Base-by-base conservation (phyloP, 768 basidiomycete species). In the Pholiota microspora region DNA sequence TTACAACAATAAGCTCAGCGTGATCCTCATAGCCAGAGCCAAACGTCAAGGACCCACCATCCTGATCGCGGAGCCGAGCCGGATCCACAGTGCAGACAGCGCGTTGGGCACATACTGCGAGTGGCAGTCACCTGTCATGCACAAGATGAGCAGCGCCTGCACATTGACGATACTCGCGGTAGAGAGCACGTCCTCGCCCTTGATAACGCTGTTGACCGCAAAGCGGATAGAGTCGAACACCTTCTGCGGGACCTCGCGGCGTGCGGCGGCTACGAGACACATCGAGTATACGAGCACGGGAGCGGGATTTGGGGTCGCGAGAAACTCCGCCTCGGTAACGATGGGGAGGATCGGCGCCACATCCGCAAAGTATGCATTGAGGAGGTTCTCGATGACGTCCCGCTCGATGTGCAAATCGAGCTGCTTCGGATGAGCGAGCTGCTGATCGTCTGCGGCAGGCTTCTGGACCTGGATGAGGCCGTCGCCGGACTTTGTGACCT, bases 311-410 rank as follows among this genome's bases (percentile, higher is more conserved):
- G 83, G 78, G 47, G 69, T 82, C 32, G 86, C 80, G 57, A 97
- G 75, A 65, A 99, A 98, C 67, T 99, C 96, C 23, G 83, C 79
- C 65, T 89, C 84, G 15, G 92, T 91, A 55, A 98, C 82, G 60
- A 99, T 78, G 9, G 97, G 96, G 54, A 98, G 81, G 36, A 92
- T 75, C n/a, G 91, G 92, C 1, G 91, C 84, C 44, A 95, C 79
- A n/a, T 94, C 86, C 18, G 80, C 77, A 72, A 97, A 99, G 73
- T 95, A 97, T 18, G 86, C 84, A 69, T 98, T 98, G 64, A 97
- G 77, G 42, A 98, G 84, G 51, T 82, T 79, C 67, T 94, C 86
- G 51, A 94, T 76, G 62, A 88, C 76, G 42, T 90, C 87, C 21
- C 84, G 83, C 64, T 92, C 91, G 56, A 94, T 79, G 32, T 83